Conservation (phyloP, 768 basidiomycete species). For the Daedaleopsis sinensis region DNA sequence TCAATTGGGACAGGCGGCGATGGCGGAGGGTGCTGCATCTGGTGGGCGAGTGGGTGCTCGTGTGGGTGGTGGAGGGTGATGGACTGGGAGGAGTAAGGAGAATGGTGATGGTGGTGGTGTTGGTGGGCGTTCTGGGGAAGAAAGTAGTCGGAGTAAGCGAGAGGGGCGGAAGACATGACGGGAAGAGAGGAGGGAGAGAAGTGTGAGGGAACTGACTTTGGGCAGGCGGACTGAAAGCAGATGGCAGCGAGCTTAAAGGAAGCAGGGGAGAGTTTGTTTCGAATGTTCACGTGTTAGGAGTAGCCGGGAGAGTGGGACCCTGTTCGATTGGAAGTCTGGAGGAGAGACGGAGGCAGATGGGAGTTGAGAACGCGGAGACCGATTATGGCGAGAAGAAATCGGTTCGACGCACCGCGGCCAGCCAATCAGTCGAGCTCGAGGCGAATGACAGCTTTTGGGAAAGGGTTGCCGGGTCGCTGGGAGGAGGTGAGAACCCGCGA, state of each 20-base stretch:
- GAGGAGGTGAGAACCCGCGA: background rate
- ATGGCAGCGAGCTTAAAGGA: conserved; percentile 23
- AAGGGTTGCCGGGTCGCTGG: background rate
- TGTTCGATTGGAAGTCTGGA: conserved; percentile 23
- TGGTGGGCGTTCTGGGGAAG: conserved; percentile 32
- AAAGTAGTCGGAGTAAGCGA: conserved; percentile 32
- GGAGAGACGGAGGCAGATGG: conserved; percentile 12
- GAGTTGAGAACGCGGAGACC: conserved; percentile 24
- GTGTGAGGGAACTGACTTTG: conserved; percentile 11
- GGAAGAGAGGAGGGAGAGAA: background rate
- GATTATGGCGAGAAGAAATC: conserved; percentile 21
- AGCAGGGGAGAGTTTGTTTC: conserved; percentile 11
- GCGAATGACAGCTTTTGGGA: conserved; percentile 1
- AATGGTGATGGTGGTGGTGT: conserved; percentile 26
- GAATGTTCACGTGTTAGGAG: conserved; percentile 19
- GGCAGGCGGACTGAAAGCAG: conserved; percentile 12
- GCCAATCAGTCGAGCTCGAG: conserved; percentile 13
- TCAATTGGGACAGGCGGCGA: conserved; percentile 71
- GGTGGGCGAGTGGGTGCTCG: conserved; percentile 45
- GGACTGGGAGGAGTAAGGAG: conserved; percentile 34
- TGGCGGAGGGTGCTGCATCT: conserved; percentile 54
- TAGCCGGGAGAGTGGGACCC: conserved; percentile 23
- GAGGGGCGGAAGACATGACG: conserved; percentile 23
- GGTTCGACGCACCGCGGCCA: conserved; percentile 18
- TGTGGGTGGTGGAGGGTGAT: conserved; percentile 38